Conservation (phyloP, 257 asterid species). For the Anisodus acutangulus region DNA sequence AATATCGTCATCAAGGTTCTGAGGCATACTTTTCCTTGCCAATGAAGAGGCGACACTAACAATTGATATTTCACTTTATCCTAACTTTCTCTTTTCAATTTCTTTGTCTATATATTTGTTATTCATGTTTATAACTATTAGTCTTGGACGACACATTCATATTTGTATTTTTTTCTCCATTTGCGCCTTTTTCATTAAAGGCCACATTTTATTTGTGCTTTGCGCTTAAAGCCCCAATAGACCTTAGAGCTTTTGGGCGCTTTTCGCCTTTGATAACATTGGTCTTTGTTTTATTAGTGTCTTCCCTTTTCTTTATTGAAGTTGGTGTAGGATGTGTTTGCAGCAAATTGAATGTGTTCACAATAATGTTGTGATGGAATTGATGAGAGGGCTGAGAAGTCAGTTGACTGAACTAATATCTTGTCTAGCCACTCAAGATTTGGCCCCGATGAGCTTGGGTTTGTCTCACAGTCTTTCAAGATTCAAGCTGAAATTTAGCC, state of each 20-base stretch:
- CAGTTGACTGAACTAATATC: constrained; percentile 75
- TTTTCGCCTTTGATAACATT: neutral
- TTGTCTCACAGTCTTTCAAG: constrained; percentile 84
- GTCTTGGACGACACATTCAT: neutral
- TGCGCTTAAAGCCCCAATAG: neutral
- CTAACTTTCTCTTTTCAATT: neutral
- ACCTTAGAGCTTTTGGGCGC: neutral
- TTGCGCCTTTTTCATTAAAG: neutral
- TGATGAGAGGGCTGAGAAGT: constrained; percentile 90
- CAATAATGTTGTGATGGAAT: constrained; percentile 74
- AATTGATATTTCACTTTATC: neutral
- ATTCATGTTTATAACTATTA: neutral
- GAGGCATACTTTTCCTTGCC: neutral
- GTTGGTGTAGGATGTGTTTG: constrained; percentile 16
- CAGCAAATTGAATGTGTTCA: constrained; percentile 88
- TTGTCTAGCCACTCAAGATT: constrained; percentile 77
- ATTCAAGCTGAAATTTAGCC: constrained; percentile 84
- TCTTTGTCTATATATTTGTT: neutral
- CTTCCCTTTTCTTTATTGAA: neutral
- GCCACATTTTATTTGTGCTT: no score
- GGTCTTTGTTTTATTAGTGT: neutral
- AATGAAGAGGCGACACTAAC: neutral
- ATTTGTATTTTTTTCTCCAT: neutral
- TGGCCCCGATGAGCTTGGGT: constrained; percentile 91
- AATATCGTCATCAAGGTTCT: neutral